Evolutionary conservation across 179 eudicot species (phyloP).

Genomic region (Carnegiea gigantea): DNA sequence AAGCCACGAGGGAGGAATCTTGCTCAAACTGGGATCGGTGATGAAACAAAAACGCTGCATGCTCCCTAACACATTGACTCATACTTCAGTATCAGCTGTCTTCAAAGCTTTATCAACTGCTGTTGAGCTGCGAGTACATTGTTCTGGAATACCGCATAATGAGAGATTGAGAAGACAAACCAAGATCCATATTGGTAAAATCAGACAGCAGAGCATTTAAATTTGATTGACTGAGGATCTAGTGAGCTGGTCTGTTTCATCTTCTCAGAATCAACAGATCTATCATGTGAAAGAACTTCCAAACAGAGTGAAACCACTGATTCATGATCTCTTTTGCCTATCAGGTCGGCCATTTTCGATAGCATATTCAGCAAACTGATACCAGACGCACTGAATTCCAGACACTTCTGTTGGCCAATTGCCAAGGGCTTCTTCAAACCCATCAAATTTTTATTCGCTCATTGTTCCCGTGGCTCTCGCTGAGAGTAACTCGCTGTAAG

Average conservation of each 20-base stretch:
- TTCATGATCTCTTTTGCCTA: constrained; percentile 51
- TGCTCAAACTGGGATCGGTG: constrained; percentile 30
- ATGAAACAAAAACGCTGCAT: constrained; percentile 40
- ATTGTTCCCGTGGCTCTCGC: constrained; percentile 32
- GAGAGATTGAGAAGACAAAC: constrained; percentile 61
- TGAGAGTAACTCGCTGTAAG: constrained; percentile 49
- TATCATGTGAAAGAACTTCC: constrained; percentile 32
- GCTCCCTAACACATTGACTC: constrained; percentile 55
- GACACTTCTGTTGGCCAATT: constrained; percentile 58
- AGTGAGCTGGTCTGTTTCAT: constrained; percentile 16
- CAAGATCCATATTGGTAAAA: constrained; percentile 35
- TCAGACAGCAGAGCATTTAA: constrained; percentile 20
- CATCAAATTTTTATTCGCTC: constrained; percentile 31
- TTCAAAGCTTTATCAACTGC: constrained; percentile 53
- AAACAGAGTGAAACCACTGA: constrained; percentile 53
- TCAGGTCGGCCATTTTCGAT: constrained; percentile 44
- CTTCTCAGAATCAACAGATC: constrained; percentile 18
- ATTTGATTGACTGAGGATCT: constrained; percentile 19
- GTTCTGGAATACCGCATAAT: constrained; percentile 39
- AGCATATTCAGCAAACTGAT: constrained; percentile 57
- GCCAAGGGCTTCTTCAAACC: constrained; percentile 53
- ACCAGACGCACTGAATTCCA: constrained; percentile 75
- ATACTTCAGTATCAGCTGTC: constrained; percentile 37
- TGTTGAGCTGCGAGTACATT: constrained; percentile 43
- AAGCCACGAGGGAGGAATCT: constrained; percentile 28